Conservation (phyloP, 331 rosid genomes). For the Telfairia occidentalis region DNA sequence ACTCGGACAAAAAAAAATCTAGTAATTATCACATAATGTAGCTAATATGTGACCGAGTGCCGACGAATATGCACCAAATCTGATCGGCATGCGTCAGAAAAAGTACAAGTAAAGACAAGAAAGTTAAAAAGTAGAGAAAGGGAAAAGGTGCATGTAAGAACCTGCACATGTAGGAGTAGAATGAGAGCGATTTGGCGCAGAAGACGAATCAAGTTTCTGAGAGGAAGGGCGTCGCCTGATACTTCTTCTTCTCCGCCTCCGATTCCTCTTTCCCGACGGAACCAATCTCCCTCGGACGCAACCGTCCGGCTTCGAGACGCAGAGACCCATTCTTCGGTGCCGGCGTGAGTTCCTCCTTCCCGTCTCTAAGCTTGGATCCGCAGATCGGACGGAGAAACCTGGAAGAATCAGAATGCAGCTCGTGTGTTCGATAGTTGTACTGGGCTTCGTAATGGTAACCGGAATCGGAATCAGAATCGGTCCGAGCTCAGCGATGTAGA, state of each 20-base stretch:
- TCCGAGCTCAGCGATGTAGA: slow-evolving; percentile 4
- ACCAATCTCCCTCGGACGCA: slow-evolving; percentile 17
- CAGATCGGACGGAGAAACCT: slow-evolving; percentile 6
- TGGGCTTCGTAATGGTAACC: background rate
- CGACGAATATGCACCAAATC: slow-evolving; percentile 7
- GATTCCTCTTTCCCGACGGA: slow-evolving; percentile 23
- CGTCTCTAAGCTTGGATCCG: background rate
- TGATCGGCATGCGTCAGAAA: background rate
- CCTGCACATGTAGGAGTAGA: slow-evolving; percentile 39
- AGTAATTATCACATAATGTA: background rate
- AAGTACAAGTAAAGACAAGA: background rate
- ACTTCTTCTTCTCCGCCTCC: slow-evolving; percentile 34
- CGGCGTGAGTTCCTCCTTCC: background rate
- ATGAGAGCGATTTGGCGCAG: slow-evolving; percentile 22
- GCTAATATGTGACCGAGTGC: background rate
- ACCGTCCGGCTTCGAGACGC: slow-evolving; percentile 57
- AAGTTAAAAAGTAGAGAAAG: background rate
- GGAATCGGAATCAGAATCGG: too few relatives aligned
- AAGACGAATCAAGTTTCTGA: slow-evolving; percentile 19
- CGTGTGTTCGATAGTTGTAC: background rate
- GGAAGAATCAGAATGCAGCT: background rate
- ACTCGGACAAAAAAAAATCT: background rate
- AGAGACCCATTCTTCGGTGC: slow-evolving; percentile 47
- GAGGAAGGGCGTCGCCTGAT: slow-evolving; percentile 44
- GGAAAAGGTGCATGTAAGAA: background rate